Evolutionary conservation across 306 rosid genomes (phyloP).

Genomic region (Pyrus betulifolia): DNA sequence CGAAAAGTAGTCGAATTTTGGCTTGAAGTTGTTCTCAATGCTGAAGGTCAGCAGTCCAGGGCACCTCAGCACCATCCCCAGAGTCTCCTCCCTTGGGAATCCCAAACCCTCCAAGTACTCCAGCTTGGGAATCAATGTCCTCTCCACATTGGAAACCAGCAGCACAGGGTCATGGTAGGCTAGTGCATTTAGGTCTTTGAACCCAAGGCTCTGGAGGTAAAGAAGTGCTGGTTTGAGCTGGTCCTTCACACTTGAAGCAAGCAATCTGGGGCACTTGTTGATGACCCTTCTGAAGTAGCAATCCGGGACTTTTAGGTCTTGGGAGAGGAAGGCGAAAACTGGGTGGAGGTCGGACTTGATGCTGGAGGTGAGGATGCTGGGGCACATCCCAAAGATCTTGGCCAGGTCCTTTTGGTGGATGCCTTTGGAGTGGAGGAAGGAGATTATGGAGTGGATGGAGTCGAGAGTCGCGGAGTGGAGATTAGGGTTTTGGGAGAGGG

Average conservation of each 20-base stretch:
- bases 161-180: conserved; percentile 62
- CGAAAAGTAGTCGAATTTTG: conserved; percentile 58
- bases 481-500: conserved; percentile 63
- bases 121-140: conserved; percentile 65
- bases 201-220: conserved; percentile 71
- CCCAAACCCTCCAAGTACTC: conserved; percentile 55
- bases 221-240: conserved; percentile 74
- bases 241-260: conserved; percentile 58
- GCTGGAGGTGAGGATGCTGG: conserved; percentile 61
- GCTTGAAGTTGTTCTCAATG: conserved; percentile 69
- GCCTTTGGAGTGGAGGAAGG: conserved; percentile 74
- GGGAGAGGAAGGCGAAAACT: conserved; percentile 55
- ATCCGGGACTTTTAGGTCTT: conserved; percentile 61
- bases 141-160: conserved; percentile 74
- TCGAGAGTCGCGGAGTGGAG: conserved; percentile 49
- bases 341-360: conserved; percentile 64
- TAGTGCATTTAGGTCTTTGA: conserved; percentile 50
- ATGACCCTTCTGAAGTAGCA: conserved; percentile 49
- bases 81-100: conserved; percentile 39
- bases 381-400: conserved; percentile 87
- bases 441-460: conserved; percentile 54
- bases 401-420: conserved; percentile 56
- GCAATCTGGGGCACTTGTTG: conserved; percentile 78
- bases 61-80: conserved; percentile 61
- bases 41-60: conserved; percentile 82